phyloP scores from a whole-genome alignment of 306 rosid species.

The Quercus agrifolia region DNA sequence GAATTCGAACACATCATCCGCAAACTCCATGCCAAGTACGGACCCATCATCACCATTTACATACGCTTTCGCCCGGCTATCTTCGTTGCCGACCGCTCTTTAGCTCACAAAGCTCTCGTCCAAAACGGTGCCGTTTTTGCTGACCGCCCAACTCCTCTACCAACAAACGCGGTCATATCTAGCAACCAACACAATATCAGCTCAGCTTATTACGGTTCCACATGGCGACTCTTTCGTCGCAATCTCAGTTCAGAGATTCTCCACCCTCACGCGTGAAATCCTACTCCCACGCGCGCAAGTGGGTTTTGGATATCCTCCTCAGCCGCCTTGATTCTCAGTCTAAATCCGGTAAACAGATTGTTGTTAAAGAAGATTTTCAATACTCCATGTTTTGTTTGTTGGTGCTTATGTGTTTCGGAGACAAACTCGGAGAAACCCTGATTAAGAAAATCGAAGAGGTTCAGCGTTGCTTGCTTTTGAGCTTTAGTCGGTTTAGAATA shows the following conservation, averaged over 20 bases:
- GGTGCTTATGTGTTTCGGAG: slow-evolving; percentile 5
- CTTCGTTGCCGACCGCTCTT: neutral
- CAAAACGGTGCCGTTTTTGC: neutral
- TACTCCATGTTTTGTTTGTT: slow-evolving; percentile 2
- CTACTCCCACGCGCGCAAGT: neutral
- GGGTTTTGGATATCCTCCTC: neutral
- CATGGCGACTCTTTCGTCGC: slow-evolving; percentile 1
- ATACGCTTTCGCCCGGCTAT: neutral
- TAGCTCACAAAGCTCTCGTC: neutral
- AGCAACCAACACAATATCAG: neutral
- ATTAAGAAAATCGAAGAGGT: too few relatives aligned
- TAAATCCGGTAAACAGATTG: neutral
- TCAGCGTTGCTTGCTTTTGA: neutral
- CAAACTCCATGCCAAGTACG: neutral
- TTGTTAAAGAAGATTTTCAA: neutral
- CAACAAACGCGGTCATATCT: neutral
- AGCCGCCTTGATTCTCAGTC: neutral
- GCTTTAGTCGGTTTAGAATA: neutral
- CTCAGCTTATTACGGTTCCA: neutral
- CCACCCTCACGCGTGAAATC: slow-evolving; percentile 4
- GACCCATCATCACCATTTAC: neutral
- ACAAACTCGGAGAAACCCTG: neutral
- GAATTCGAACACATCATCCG: neutral
- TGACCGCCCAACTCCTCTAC: neutral
- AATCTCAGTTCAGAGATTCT: neutral